Evolutionary conservation across 1,139 yeast species (phyloP).

Genomic region (Kodamaea anthophila): DNA sequence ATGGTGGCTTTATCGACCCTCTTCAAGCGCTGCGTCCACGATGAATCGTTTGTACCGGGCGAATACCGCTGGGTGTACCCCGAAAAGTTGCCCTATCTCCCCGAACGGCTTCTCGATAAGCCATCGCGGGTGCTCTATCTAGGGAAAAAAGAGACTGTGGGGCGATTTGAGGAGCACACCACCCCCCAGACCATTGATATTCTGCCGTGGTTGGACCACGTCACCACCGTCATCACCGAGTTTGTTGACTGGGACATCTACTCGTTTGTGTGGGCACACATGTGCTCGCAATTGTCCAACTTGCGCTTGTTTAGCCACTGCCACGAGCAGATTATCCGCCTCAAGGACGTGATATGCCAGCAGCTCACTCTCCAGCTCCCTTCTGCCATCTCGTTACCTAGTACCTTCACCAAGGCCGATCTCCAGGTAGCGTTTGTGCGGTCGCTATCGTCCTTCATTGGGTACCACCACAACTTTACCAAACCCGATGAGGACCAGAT

Average conservation of each 20-base stretch:
- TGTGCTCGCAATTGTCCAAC: slow-evolving; percentile 68
- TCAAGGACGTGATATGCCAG: slow-evolving; percentile 51
- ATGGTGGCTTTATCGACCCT: slow-evolving; percentile 64
- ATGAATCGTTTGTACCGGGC: slow-evolving; percentile 16
- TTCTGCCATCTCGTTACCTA: slow-evolving; percentile 35
- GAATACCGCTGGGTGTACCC: slow-evolving; percentile 53
- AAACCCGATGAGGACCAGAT: slow-evolving; percentile 66
- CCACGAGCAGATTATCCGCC: slow-evolving; percentile 36
- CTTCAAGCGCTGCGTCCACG: slow-evolving; percentile 35
- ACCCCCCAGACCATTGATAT: slow-evolving; percentile 34
- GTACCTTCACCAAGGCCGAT: slow-evolving; percentile 47
- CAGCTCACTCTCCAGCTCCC: slow-evolving; percentile 54
- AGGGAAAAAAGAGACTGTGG: not conserved
- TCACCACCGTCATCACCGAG: slow-evolving; percentile 44
- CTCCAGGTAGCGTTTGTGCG: slow-evolving; percentile 64
- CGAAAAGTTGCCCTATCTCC: slow-evolving; percentile 46
- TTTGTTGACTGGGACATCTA: slow-evolving; percentile 68
- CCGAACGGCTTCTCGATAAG: slow-evolving; percentile 31
- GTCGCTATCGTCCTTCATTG: slow-evolving; percentile 59
- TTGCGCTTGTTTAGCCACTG: slow-evolving; percentile 46
- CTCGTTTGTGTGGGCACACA: slow-evolving; percentile 60
- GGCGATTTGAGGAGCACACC: slow-evolving; percentile 7
- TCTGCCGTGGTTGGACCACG: slow-evolving; percentile 46
- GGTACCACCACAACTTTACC: slow-evolving; percentile 54
- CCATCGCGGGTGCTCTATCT: slow-evolving; percentile 17